A percentile compares a stretch with the other conserved stretches of the same genome.
phyloP scores from a whole-genome alignment of 108 stramenopile species.

The Fragilaria crotonensis region DNA sequence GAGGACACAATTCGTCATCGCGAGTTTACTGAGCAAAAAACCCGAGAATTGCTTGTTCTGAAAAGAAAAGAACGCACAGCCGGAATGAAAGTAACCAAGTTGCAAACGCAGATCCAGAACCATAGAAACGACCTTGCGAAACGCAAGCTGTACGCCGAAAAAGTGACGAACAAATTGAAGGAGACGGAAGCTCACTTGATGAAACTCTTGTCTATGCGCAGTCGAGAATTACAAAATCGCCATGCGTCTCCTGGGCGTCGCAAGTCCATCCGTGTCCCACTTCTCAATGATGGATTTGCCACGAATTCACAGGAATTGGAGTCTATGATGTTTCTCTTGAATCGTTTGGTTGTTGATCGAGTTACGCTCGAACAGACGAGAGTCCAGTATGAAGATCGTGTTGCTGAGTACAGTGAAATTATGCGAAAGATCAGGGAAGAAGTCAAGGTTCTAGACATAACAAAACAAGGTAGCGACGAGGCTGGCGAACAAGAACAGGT shows the following conservation, averaged over 20 bases:
- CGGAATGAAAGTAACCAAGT: constrained; percentile 51
- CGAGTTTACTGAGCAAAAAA: constrained; percentile 64
- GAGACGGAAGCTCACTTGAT: constrained; percentile 74
- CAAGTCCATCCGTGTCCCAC: not conserved
- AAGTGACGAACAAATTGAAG: constrained; percentile 71
- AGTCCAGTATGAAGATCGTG: constrained; percentile 49
- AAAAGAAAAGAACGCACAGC: constrained; percentile 58
- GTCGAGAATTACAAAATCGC: constrained; percentile 28
- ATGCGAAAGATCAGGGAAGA: constrained; percentile 62
- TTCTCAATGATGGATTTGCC: constrained; percentile 16
- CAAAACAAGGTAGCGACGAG: constrained; percentile 8
- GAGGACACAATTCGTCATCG: constrained; percentile 54
- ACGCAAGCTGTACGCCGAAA: constrained; percentile 46
- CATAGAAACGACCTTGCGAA: constrained; percentile 64
- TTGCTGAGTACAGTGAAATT: constrained; percentile 55
- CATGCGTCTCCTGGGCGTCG: not conserved
- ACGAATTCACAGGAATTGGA: constrained; percentile 37
- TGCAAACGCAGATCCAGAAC: constrained; percentile 60
- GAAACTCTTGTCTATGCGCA: constrained; percentile 61
- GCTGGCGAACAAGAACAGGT: constrained; percentile 32
- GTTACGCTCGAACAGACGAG: constrained; percentile 32
- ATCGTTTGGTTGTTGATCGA: constrained; percentile 55
- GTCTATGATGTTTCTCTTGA: constrained; percentile 57
- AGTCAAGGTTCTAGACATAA: constrained; percentile 36
- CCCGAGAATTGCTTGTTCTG: constrained; percentile 62